These are phyloP conservation scores for Debaryomyces coudertii DNA, from an alignment of 1,139 yeast genomes.

Conservation along the genomic window DNA sequence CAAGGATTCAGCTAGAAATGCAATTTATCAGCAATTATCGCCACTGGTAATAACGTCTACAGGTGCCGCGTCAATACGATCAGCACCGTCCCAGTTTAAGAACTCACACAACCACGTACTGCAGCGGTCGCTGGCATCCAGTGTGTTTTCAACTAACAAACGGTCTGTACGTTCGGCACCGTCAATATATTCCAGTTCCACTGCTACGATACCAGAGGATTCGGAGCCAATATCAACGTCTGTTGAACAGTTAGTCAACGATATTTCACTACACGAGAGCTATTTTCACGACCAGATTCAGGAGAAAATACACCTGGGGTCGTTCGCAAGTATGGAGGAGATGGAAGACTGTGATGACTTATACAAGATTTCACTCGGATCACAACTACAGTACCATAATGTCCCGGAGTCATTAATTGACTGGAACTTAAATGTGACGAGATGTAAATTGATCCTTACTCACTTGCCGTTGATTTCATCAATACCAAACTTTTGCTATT, in stretches of 20 bases:
- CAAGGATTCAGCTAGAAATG: conserved; percentile 50
- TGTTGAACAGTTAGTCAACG: conserved; percentile 50
- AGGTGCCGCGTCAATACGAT: conserved; percentile 33
- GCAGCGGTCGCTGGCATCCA: conserved; percentile 34
- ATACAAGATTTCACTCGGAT: conserved; percentile 46
- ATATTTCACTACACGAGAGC: conserved; percentile 45
- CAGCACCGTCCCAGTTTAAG: conserved; percentile 33
- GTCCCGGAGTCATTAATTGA: conserved; percentile 46
- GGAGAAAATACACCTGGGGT: conserved; percentile 13
- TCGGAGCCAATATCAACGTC: conserved; percentile 47
- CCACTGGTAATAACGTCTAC: conserved; percentile 29
- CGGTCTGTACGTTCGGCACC: conserved; percentile 50
- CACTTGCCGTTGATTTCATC: conserved; percentile 45
- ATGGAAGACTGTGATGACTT: conserved; percentile 30
- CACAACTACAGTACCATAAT: conserved; percentile 44
- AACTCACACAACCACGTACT: conserved; percentile 18
- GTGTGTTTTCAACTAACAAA: conserved; percentile 40
- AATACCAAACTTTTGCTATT: conserved; percentile 40
- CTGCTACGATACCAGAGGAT: conserved; percentile 54
- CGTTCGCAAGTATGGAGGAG: conserved; percentile 15
- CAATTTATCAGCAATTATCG: conserved; percentile 50
- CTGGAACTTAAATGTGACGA: conserved; percentile 51
- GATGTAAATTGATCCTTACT: conserved; percentile 46
- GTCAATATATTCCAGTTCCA: conserved; percentile 44
- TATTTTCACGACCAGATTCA: conserved; percentile 26